Conservation (phyloP, 2,329 filamentous ascomycete genomes). For the Gliomastix tumulicola region DNA sequence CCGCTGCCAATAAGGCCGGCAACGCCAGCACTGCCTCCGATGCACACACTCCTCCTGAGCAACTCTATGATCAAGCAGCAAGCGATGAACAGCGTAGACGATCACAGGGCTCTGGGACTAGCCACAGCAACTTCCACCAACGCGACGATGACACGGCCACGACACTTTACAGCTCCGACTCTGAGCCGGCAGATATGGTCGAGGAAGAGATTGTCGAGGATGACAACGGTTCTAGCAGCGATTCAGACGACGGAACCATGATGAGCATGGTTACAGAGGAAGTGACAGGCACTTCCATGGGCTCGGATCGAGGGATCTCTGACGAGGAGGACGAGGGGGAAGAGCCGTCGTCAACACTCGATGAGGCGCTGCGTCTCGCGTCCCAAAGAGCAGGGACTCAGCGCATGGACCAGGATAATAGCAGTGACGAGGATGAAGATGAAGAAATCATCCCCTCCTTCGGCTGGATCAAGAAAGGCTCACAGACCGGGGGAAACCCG, state of each 20-base stretch:
- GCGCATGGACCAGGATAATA: slow-evolving; percentile 52
- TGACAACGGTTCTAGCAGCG: slow-evolving; percentile 32
- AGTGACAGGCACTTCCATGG: slow-evolving; percentile 60
- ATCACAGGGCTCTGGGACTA: slow-evolving; percentile 60
- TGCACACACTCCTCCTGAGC: slow-evolving; percentile 47
- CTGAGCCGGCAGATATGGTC: slow-evolving; percentile 48
- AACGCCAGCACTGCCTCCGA: neutral
- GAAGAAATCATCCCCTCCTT: slow-evolving; percentile 72
- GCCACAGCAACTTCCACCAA: slow-evolving; percentile 57
- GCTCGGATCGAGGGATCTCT: slow-evolving; percentile 52
- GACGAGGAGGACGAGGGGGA: slow-evolving; percentile 46
- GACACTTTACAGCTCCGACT: slow-evolving; percentile 68
- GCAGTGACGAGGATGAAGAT: slow-evolving; percentile 36
- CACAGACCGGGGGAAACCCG: too few species aligned
- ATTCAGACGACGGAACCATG: slow-evolving; percentile 68
- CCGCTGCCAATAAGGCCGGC: slow-evolving; percentile 13
- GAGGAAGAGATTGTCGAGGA: slow-evolving; percentile 31
- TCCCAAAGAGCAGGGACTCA: slow-evolving; percentile 69
- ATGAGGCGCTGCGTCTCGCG: slow-evolving; percentile 72
- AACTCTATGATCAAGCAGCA: slow-evolving; percentile 56
- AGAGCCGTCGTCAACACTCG: slow-evolving; percentile 56
- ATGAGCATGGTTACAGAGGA: slow-evolving; percentile 80
- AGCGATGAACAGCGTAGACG: slow-evolving; percentile 57
- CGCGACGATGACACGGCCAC: slow-evolving; percentile 65
- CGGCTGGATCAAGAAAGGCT: slow-evolving; percentile 61